A percentile compares a stretch with the other conserved stretches of the same genome.
Conservation (phyloP, 78 protist genomes). For the Bigelowiella natans region DNA sequence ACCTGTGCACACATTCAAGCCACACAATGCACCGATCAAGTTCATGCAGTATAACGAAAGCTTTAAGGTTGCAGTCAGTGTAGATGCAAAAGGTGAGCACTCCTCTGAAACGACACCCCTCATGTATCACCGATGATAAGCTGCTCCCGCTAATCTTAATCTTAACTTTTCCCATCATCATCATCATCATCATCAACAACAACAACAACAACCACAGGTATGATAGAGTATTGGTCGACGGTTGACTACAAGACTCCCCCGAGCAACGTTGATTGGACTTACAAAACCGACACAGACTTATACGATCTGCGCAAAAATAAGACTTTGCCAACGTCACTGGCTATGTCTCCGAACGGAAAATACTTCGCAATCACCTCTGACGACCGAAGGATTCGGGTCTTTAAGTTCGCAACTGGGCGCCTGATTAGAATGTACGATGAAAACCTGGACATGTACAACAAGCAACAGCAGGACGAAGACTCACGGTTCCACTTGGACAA, state of each 20-base stretch:
- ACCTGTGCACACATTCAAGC: background rate
- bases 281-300: conserved; percentile 80
- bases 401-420: conserved; percentile 49
- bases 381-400: conserved; percentile 58
- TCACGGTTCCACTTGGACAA: background rate
- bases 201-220: background rate
- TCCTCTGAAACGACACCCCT: conserved; percentile 20
- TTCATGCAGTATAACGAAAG: conserved; percentile 22
- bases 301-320: conserved; percentile 50
- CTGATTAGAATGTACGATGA: conserved; percentile 62
- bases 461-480: conserved; percentile 32
- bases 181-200: background rate
- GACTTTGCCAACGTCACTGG: conserved; percentile 44
- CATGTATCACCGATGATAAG: no score
- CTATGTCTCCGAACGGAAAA: conserved; percentile 45
- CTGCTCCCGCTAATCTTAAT: background rate
- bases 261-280: conserved; percentile 15
- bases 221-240: background rate
- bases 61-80: conserved; percentile 24
- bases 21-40: conserved; percentile 34
- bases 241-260: background rate
- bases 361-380: conserved; percentile 43
- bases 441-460: conserved; percentile 4
- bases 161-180: background rate
- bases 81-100: conserved; percentile 53